Percentiles rank a stretch among this genome's conserved stretches.
Evolutionary conservation across 2,329 filamentous ascomycete species (phyloP).

Genomic region (Phaeomoniella chlamydospora): DNA sequence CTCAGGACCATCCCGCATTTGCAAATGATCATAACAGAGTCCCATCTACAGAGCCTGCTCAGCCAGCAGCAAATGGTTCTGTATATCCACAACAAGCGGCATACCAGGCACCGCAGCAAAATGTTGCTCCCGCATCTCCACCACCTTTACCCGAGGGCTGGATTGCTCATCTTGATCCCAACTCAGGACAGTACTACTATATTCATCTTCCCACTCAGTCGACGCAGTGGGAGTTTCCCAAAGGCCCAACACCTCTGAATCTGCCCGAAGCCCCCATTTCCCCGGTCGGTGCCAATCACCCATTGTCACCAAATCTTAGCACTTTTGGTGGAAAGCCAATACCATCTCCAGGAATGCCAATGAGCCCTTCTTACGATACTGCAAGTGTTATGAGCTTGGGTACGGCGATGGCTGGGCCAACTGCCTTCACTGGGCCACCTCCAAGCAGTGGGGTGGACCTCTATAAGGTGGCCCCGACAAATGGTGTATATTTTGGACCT

Average conservation of each 20-base stretch:
- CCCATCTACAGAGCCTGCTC: conserved; percentile 13
- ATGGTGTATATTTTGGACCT: conserved; percentile 94
- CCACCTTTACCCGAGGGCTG: conserved; percentile 92
- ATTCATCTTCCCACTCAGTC: conserved; percentile 91
- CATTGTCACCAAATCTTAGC: conserved; percentile 55
- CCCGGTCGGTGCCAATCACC: conserved; percentile 60
- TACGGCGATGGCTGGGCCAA: conserved; percentile 57
- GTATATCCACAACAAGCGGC: neutral
- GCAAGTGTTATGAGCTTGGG: conserved; percentile 76
- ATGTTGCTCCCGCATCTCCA: conserved; percentile 41
- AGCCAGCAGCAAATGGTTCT: conserved; percentile 9
- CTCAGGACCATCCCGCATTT: conserved; percentile 67
- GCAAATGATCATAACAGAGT: conserved; percentile 60
- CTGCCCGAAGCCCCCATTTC: conserved; percentile 73
- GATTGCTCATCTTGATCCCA: conserved; percentile 93
- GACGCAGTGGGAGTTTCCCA: conserved; percentile 98
- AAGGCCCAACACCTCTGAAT: conserved; percentile 79
- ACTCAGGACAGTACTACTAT: conserved; percentile 96
- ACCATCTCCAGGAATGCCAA: conserved; percentile 66
- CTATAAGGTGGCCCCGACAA: conserved; percentile 86
- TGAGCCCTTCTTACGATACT: conserved; percentile 63
- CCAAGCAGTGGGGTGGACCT: conserved; percentile 79
- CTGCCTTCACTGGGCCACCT: conserved; percentile 81
- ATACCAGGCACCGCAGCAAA: conserved; percentile 1
- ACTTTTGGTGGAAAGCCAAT: conserved; percentile 44